Conservation (phyloP, 805 yeast species). For the Candida rishiriensis region DNA sequence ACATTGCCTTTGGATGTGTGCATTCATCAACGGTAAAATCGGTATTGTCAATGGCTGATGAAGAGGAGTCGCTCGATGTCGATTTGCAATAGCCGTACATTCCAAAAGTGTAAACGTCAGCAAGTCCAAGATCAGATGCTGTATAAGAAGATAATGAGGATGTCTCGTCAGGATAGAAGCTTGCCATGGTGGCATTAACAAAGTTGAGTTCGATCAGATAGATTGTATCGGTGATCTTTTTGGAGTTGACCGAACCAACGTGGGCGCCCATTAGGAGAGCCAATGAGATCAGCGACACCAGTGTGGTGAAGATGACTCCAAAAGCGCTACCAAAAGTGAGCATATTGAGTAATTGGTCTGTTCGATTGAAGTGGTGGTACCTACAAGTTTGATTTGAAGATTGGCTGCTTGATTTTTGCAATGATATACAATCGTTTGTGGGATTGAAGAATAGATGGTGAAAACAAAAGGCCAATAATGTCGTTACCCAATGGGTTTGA, state of each 20-base stretch:
- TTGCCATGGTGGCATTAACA: not conserved
- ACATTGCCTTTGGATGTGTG: conserved; percentile 50
- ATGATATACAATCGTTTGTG: too few species aligned
- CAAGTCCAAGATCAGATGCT: conserved; percentile 31
- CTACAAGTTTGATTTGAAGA: too few species aligned
- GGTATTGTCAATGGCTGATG: conserved; percentile 1
- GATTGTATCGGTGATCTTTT: not conserved
- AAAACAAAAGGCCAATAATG: too few species aligned
- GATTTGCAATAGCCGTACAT: conserved; percentile 65
- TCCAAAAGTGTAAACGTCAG: conserved; percentile 50
- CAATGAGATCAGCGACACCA: not conserved
- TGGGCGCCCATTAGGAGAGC: not conserved
- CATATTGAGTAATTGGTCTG: too few species aligned
- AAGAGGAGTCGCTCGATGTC: not conserved
- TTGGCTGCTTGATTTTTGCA: too few species aligned
- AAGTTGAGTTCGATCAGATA: not conserved
- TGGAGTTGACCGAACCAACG: not conserved
- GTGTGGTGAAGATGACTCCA: not conserved
- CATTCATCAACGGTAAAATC: conserved; percentile 41
- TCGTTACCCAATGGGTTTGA: too few species aligned
- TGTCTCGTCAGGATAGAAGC: not conserved
- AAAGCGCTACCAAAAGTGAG: conserved; percentile 1
- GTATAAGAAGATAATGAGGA: not conserved
- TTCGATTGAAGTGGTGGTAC: too few species aligned
- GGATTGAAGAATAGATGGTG: too few species aligned